Percentiles rank a stretch among this genome's conserved stretches.
These are phyloP conservation scores for Xylariaceae sp. DNA, from an alignment of 2,329 filamentous ascomycete species.

Conservation along the genomic window DNA sequence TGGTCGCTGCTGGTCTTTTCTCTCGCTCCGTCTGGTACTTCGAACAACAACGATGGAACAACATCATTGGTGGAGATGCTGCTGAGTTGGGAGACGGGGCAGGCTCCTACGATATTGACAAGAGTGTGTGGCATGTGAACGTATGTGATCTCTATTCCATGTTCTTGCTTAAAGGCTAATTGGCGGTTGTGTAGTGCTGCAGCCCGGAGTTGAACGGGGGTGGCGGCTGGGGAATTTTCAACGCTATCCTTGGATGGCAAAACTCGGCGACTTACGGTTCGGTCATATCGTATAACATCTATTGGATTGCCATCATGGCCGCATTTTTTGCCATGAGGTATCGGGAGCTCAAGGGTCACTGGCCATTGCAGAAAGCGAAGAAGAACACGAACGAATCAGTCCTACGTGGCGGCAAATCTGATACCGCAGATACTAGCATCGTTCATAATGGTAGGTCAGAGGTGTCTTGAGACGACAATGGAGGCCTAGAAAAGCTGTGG, in stretches of 20 bases:
- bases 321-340: slow-evolving; percentile 68
- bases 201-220: slow-evolving; percentile 72
- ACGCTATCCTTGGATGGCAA: slow-evolving; percentile 82
- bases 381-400: background rate
- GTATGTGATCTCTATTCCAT: slow-evolving; percentile 46
- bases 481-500: background rate
- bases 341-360: slow-evolving; percentile 61
- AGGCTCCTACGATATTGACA: slow-evolving; percentile 77
- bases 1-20: slow-evolving; percentile 81
- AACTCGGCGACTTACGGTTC: slow-evolving; percentile 89
- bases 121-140: slow-evolving; percentile 83
- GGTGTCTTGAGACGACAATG: slow-evolving; percentile 1
- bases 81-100: slow-evolving; percentile 59
- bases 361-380: slow-evolving; percentile 44
- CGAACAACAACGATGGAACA: slow-evolving; percentile 70
- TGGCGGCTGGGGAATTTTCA: slow-evolving; percentile 85
- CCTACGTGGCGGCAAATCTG: background rate
- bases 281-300: slow-evolving; percentile 84
- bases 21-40: slow-evolving; percentile 77
- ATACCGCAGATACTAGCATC: background rate
- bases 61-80: slow-evolving; percentile 61
- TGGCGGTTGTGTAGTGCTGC: slow-evolving; percentile 65
- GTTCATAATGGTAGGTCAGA: slow-evolving; percentile 1
- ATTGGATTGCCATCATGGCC: slow-evolving; percentile 75
- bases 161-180: slow-evolving; percentile 10